Conservation (phyloP, 2,329 filamentous ascomycete genomes). For the Aspergillus ustus region DNA sequence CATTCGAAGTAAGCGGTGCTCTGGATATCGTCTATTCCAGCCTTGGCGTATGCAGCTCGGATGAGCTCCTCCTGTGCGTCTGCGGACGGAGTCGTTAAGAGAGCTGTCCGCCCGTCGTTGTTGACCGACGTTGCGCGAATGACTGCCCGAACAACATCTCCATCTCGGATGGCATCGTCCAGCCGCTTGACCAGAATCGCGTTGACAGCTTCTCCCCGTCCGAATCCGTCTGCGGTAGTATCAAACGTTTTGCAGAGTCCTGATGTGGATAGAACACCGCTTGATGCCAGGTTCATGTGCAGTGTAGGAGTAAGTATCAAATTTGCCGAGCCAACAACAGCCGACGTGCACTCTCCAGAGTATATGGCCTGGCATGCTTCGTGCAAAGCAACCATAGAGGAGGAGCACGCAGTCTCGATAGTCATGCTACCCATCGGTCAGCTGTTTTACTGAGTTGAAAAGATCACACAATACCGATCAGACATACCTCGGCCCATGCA, state of each 20-base stretch:
- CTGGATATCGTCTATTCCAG: conserved; percentile 5
- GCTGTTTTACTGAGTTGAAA: neutral
- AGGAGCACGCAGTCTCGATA: conserved; percentile 48
- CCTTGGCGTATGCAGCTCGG: conserved; percentile 15
- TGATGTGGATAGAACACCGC: conserved; percentile 43
- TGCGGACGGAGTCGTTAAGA: conserved; percentile 20
- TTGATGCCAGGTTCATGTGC: conserved; percentile 24
- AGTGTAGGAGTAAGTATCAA: conserved; percentile 32
- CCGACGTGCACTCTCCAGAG: conserved; percentile 27
- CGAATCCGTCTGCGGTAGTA: conserved; percentile 55
- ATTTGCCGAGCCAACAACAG: conserved; percentile 41
- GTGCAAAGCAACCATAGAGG: conserved; percentile 42
- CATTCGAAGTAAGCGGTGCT: conserved; percentile 23
- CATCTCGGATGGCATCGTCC: conserved; percentile 51
- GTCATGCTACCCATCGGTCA: conserved; percentile 29
- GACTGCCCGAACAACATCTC: conserved; percentile 25
- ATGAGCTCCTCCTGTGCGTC: conserved; percentile 25
- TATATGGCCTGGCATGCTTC: conserved; percentile 32
- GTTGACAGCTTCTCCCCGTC: conserved; percentile 54
- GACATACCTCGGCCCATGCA: conserved; percentile 4
- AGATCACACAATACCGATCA: conserved; percentile 1
- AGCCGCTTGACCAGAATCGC: conserved; percentile 54
- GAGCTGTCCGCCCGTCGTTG: conserved; percentile 20
- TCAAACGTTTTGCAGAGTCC: conserved; percentile 56
- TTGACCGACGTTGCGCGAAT: conserved; percentile 18